phyloP scores from a whole-genome alignment of 148 eudicot species.

The Vaccinium macrocarpon region DNA sequence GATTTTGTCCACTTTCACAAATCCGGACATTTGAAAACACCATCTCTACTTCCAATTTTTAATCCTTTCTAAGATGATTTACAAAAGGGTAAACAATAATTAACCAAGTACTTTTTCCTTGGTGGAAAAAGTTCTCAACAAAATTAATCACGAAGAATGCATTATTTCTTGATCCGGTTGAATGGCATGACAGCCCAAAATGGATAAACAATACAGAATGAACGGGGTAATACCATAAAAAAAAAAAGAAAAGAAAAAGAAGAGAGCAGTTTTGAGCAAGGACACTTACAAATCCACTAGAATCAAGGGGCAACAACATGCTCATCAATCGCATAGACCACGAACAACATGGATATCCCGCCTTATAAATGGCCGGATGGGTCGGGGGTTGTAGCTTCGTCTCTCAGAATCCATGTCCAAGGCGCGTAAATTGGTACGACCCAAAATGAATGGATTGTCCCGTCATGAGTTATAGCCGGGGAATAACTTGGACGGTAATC shows the following conservation, averaged over 20 bases:
- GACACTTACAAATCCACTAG: conserved; percentile 71
- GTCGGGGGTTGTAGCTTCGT: conserved; percentile 76
- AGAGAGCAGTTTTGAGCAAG: not conserved
- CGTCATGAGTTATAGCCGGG: conserved; percentile 63
- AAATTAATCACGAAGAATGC: not conserved
- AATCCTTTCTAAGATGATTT: not conserved
- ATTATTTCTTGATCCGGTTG: not conserved
- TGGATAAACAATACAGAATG: not conserved
- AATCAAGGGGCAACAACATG: conserved; percentile 96
- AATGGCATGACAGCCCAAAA: not conserved
- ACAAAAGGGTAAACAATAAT: not conserved
- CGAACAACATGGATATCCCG: conserved; percentile 73
- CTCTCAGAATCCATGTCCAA: conserved; percentile 94
- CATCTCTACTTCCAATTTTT: not conserved
- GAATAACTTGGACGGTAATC: conserved; percentile 79
- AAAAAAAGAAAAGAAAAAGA: not conserved
- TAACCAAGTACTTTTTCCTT: not conserved
- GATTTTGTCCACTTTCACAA: not conserved
- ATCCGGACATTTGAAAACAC: not conserved
- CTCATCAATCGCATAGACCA: conserved; percentile 95
- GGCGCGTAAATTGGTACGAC: conserved; percentile 75
- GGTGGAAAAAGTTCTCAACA: not conserved
- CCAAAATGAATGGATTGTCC: conserved; percentile 84
- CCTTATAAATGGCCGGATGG: conserved; percentile 62
- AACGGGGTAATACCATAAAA: not conserved